Base-by-base conservation (phyloP, 441 rosid genomes). In the Euphorbia schlechtendalii region DNA sequence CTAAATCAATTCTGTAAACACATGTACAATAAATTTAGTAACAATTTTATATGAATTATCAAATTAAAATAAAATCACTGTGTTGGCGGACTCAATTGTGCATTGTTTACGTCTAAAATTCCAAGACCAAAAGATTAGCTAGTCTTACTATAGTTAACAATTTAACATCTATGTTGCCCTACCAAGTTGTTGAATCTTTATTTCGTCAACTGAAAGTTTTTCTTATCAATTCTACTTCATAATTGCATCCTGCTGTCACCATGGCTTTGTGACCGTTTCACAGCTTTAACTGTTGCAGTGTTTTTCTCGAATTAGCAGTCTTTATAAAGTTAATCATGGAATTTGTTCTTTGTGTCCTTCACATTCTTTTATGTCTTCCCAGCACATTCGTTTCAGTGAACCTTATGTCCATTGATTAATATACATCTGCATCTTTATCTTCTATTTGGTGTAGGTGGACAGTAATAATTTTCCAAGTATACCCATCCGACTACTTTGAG, bases 291-390 rank as follows among this genome's bases (percentile, higher is more conserved):
- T 28, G 25, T 70, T 49, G 69, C 34, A 69, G 56, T 25, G 21
- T 53, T 49, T 59, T 48, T 46, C 66, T 41, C 59, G 56, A 56
- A 56, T 48, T 9, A 65, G 24, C 53, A 59, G 70, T 74, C 80
- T 70, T 71, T 73, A 59, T 66, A 67, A 65, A 66, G 71, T 58
- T 70, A 27, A 41, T 59, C 21, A 27, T 46, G 56, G 64, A 64
- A 54, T 67, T 70, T 74, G 59, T 73, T 74, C 64, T 61, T 73
- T 69, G 71, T 67, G 43, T 66, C 71, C 73, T 70, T 62, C 65
- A 54, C 48, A 69, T 32, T 63, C 65, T 36, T 48, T 66, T 69
- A 0, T 48, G 27, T 67, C 22, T 51, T 62, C 65, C 38, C 12
- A 46, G 59, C 62, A 70, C 68, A 66, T 53, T 48, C 32, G 0